Evolutionary conservation across 371 early-diverging fungal genomes (phyloP), one percentile per base, ranked within the genome.

Genomic region (Thermomucor indicae-seudaticae): DNA sequence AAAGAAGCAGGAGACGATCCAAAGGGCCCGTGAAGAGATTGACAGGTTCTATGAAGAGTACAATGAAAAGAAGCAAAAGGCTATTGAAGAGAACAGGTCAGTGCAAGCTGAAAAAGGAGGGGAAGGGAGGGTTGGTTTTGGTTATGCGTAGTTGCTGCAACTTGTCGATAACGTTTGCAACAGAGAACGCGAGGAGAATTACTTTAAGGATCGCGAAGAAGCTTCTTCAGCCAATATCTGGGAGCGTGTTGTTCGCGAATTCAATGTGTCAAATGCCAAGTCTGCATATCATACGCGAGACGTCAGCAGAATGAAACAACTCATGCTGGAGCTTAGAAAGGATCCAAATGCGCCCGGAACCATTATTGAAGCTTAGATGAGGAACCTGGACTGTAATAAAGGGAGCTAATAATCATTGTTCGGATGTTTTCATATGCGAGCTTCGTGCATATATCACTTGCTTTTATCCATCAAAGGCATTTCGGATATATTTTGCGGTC

Each of bases 11-110:
- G 86, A 85, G 44, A 81, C 76, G 0, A 67, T 92, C 12, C 67
- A 76, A 6, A 64, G 79, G 34, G 96, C 96, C 3, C 85, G 87
- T 55, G 88, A 84, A 41, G 82, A 84, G 5, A 84, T 96, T 51
- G 95, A 96, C 58, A 80, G 85, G 43, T 95, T 95, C 68, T 96
- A 96, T 60, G 94, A 92, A 50, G 95, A 95, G 37, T 96, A 95
- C 62, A 94, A 94, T 56, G 89, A 88, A 58, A 93, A 88, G 73
- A 92, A 91, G 65, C 80, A 82, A 38, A 83, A 83, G 55, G 70
- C 85, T 1, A 82, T 92, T 45, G 75, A 81, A 51, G 78, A 84
- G 52, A 95, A 95, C 79, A 76, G 86, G 81, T 80, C 75, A 49
- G 29, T 25, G 20, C 12, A 24, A 29, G n/a, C n/a, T n/a, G n/a